Conservation (phyloP, 768 basidiomycete species). For the Russula sp. region DNA sequence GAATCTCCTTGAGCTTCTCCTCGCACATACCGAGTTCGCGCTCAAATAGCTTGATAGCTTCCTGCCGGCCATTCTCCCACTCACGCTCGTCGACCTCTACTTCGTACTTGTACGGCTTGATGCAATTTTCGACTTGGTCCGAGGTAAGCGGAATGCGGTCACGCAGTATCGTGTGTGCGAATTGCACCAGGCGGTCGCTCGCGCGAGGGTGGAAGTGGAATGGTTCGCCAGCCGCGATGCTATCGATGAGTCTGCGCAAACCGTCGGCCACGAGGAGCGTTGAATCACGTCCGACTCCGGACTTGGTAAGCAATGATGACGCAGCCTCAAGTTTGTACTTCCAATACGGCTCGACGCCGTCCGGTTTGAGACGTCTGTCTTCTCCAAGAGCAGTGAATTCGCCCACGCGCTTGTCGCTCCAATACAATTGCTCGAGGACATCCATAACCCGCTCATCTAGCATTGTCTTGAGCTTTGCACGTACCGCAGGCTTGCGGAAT, state of each 20-base stretch:
- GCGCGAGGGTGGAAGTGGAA: constrained; percentile 87
- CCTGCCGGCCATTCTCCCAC: constrained; percentile 79
- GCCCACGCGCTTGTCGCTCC: constrained; percentile 80
- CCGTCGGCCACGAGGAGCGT: constrained; percentile 94
- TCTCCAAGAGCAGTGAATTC: constrained; percentile 68
- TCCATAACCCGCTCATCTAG: constrained; percentile 97
- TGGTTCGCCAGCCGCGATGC: constrained; percentile 82
- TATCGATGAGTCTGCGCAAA: constrained; percentile 80
- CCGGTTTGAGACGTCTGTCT: constrained; percentile 60
- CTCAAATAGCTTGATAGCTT: constrained; percentile 73
- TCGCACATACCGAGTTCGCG: constrained; percentile 83
- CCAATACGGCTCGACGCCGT: constrained; percentile 88
- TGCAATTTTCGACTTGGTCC: constrained; percentile 98
- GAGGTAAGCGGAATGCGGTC: constrained; percentile 92
- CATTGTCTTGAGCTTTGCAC: constrained; percentile 83
- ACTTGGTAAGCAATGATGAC: constrained; percentile 87
- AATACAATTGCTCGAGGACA: constrained; percentile 93
- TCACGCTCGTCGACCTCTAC: constrained; percentile 90
- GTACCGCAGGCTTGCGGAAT: constrained; percentile 85
- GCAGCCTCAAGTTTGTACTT: constrained; percentile 94
- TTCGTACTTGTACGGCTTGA: constrained; percentile 99
- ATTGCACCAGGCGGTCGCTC: constrained; percentile 83
- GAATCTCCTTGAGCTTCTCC: constrained; percentile 76
- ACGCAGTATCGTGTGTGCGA: constrained; percentile 87
- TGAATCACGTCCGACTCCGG: constrained; percentile 89